Percentiles rank a stretch among this genome's conserved stretches.
Evolutionary conservation across 2,329 filamentous ascomycete genomes (phyloP).

Genomic region (Curvularia lunata): DNA sequence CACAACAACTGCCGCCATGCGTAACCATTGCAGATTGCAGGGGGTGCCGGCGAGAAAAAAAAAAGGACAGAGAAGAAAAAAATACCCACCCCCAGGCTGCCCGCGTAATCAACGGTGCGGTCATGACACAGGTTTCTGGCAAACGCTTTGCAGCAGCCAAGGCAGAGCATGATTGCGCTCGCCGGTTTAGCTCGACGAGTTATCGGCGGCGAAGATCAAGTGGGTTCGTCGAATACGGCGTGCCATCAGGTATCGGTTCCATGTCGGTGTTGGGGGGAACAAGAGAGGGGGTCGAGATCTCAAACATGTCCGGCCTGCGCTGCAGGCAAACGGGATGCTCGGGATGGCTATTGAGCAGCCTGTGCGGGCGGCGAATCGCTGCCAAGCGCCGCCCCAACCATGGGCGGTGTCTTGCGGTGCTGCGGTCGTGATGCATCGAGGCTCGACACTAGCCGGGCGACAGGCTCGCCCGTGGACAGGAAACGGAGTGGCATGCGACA

Average conservation of each 20-base stretch:
- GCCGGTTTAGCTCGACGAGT: slow-evolving; percentile 14
- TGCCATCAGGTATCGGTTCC: slow-evolving; percentile 16
- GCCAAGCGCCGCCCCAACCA: slow-evolving; percentile 14
- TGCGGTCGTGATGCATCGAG: slow-evolving; percentile 21
- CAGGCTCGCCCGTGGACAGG: too few relatives aligned
- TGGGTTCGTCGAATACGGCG: slow-evolving; percentile 7
- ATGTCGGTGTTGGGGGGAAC: slow-evolving; percentile 19
- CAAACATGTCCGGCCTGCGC: slow-evolving; percentile 22
- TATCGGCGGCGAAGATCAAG: slow-evolving; percentile 2
- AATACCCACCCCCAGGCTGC: slow-evolving; percentile 11
- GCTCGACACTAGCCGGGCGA: slow-evolving; percentile 16
- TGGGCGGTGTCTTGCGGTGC: slow-evolving; percentile 4
- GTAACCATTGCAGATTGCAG: slow-evolving; percentile 9
- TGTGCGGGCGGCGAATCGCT: slow-evolving; percentile 12
- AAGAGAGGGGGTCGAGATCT: slow-evolving; percentile 10
- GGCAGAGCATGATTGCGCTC: slow-evolving; percentile 9
- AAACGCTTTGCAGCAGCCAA: slow-evolving; percentile 4
- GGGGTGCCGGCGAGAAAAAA: slow-evolving; percentile 12
- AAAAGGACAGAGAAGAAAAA: slow-evolving; percentile 13
- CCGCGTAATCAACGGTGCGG: slow-evolving; percentile 24
- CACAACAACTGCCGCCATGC: slow-evolving; percentile 18
- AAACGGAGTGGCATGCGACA: too few relatives aligned
- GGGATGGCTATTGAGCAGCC: slow-evolving; percentile 10
- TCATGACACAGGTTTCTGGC: slow-evolving; percentile 4
- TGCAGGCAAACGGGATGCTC: slow-evolving; percentile 18